Base-by-base conservation (phyloP, 1,139 yeast genomes). In the Candida labiduridarum region DNA sequence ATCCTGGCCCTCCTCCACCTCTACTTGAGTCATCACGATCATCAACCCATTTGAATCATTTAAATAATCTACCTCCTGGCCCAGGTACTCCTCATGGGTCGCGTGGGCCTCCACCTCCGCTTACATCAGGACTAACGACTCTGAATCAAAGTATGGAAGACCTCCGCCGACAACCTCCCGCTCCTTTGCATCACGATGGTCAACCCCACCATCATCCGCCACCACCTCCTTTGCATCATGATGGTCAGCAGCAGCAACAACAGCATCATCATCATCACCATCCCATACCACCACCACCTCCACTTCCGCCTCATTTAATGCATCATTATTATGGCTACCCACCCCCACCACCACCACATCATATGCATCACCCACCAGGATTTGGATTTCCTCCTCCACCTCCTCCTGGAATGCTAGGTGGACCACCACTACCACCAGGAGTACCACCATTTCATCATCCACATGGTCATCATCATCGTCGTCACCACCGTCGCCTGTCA, bases 261-360 rank as follows among this genome's bases (percentile, higher is more conserved):
- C 22, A 19, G 22, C 22, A 19, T 19, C 22, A 19, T 19, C 22
- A 19, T 4, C 22, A 19, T 19, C 22, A 19, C 22, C 22, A 19
- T 55, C 47, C n/a, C 49, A 46, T 14, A 19, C 54, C 52, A 19
- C 58, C 53, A 14, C 60, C 53, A 12, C 55, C 52, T 27, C 53
- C 52, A 14, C 44, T 9, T 12, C 49, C 45, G 10, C 41, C 41
- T 8, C 46, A 43, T 22, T 41, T 41, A 10, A 31, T 19, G 18
- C 48, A 45, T 33, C 47, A 38, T 12, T 22, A 27, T 14, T 30
- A 42, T 44, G 35, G 36, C 9, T 38, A 41, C 25, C 44, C 38
- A 12, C 39, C 35, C 18, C 44, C 47, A 18, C 55, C 47, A 15
- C 54, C 41, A 33, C 51, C 49, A 27, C 57, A 51, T 27, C 55